Evolutionary conservation across 2,329 filamentous ascomycete genomes (phyloP), one percentile per base, ranked within the genome.

Genomic region (Fusarium falciforme): DNA sequence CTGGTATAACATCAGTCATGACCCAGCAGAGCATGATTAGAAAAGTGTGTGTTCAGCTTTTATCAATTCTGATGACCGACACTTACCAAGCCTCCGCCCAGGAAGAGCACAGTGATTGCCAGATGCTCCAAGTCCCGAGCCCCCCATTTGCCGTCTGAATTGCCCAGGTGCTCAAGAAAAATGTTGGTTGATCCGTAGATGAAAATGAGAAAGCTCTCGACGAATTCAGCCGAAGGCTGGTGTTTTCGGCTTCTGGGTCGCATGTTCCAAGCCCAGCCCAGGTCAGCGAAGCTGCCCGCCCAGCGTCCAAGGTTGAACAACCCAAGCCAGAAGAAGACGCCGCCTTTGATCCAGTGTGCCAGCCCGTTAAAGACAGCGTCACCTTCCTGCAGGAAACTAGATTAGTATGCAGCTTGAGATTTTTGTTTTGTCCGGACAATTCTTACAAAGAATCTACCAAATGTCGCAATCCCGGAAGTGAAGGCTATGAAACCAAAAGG

Each of bases 251-350:
- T 77, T 70, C 81, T 85, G 2, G 94, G 94, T 72, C 93, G 93
- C 67, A 94, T 83, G 77, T 98, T 98, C 95, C 95, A 98, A 0
- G 94, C 94, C 95, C 95, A 98, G 73, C 95, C 95, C 67, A 95
- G 88, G 67, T 97, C 93, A 67, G 93, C 92, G 80, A 97, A 98
- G 80, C 93, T 93, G 25, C 95, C 95, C 79, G 94, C 90, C 93
- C 94, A 98, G 65, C 95, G 92, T 35, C 94, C 94, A 5, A 98
- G 87, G 0, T 93, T 97, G 67, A 98, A 84, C 17, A 98, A 84
- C n/a, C 95, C 95, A 73, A 96, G 94, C 91, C 94, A 96, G 84
- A 98, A 94, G 86, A 98, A 98, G 64, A 98, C 93, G 6, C 93
- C 94, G 59, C 95, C 95, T 81, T 98, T 98, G 81, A 98, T 91